Evolutionary conservation across 2,329 filamentous ascomycete genomes (phyloP).

Genomic region (Anthostomella pinea): DNA sequence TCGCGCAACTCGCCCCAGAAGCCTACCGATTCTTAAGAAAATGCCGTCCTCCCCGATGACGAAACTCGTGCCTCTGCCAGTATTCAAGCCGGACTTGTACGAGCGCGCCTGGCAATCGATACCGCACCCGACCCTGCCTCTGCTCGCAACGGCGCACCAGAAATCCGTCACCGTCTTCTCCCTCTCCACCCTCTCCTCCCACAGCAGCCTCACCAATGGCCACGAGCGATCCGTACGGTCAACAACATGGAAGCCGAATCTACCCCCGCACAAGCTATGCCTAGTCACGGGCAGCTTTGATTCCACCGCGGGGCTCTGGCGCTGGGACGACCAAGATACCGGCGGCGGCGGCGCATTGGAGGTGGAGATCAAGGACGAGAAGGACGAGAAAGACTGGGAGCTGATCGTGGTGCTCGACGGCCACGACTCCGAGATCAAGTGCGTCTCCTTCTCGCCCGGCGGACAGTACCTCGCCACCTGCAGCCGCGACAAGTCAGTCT

Average conservation of each 20-base stretch:
- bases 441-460: conserved; percentile 69
- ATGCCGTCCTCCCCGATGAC: too few relatives aligned
- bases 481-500: conserved; percentile 88
- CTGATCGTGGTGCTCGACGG: conserved; percentile 91
- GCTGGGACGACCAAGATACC: conserved; percentile 52
- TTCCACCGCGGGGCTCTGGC: conserved; percentile 83
- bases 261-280: conserved; percentile 62
- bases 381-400: conserved; percentile 80
- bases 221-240: conserved; percentile 88
- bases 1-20: too few relatives aligned
- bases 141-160: conserved; percentile 84
- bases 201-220: conserved; percentile 78
- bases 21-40: too few relatives aligned
- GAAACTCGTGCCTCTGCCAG: conserved; percentile 43
- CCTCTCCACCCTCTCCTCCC: conserved; percentile 72
- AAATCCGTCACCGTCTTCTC: conserved; percentile 90
- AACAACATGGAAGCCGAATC: conserved; percentile 80
- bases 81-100: conserved; percentile 56
- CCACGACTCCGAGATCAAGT: conserved; percentile 91
- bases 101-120: conserved; percentile 81
- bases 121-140: conserved; percentile 81
- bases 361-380: conserved; percentile 49
- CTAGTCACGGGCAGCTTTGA: conserved; percentile 94
- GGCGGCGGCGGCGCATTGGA: conserved; percentile 18
- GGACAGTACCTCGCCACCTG: conserved; percentile 85